Percentiles rank a stretch among this genome's conserved stretches.
Conservation (phyloP, 176 grass and related monocot species). For the Aegilops longissima region DNA sequence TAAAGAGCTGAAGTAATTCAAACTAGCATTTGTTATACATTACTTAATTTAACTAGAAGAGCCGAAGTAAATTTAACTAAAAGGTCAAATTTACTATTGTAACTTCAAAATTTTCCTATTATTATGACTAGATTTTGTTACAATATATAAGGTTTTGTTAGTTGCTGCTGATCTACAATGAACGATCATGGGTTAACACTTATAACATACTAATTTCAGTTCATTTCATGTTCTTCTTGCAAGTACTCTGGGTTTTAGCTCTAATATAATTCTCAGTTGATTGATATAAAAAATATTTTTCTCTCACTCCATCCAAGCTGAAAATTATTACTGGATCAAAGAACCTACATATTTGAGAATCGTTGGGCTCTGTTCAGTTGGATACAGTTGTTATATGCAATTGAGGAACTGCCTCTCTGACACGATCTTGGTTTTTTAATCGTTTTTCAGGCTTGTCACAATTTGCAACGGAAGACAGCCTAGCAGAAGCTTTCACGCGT, state of each 20-base stretch:
- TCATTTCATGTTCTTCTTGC: conserved; percentile 3
- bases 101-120: neutral
- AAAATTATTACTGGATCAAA: neutral
- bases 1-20: neutral
- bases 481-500: conserved; percentile 43
- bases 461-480: conserved; percentile 45
- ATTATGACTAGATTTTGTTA: neutral
- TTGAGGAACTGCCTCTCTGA: neutral
- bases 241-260: neutral
- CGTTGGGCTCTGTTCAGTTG: neutral
- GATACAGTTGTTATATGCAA: neutral
- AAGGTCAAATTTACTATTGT: neutral
- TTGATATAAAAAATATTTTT: too few relatives aligned
- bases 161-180: neutral
- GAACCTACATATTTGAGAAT: neutral
- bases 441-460: conserved; percentile 42
- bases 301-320: neutral
- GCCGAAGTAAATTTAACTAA: too few relatives aligned
- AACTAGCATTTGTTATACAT: neutral
- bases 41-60: neutral
- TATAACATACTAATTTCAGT: neutral
- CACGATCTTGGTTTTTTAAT: neutral
- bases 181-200: neutral
- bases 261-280: neutral
- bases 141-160: neutral